These are phyloP conservation scores for Nicotiana knightiana DNA, from an alignment of 257 asterid genomes.

Conservation along the genomic window DNA sequence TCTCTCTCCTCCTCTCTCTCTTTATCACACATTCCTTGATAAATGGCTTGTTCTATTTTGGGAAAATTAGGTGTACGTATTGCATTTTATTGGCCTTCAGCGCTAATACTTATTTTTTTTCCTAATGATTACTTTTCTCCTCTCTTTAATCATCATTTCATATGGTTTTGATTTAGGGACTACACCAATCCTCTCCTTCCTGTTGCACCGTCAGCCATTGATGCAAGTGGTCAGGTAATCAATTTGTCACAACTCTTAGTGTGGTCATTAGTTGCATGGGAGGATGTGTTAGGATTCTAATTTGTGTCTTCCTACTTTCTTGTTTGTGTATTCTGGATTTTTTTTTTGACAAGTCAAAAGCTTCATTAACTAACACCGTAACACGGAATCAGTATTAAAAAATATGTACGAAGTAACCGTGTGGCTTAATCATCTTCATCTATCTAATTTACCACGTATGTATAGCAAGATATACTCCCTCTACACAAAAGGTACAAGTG, in stretches of 20 bases:
- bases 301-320: neutral
- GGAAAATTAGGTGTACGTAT: neutral
- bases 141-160: neutral
- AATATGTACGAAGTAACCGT: neutral
- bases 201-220: slow-evolving; percentile 93
- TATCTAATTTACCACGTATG: neutral
- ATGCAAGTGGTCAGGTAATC: slow-evolving; percentile 86
- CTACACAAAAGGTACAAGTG: neutral
- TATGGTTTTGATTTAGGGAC: slow-evolving; percentile 51
- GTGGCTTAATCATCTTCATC: neutral
- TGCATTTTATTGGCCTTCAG: neutral
- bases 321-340: neutral
- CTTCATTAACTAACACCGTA: neutral
- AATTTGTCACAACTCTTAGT: neutral
- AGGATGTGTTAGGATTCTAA: neutral
- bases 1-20: neutral
- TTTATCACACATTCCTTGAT: neutral
- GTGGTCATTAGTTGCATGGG: neutral
- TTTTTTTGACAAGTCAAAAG: neutral
- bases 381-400: neutral
- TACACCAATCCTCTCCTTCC: slow-evolving; percentile 88
- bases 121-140: neutral
- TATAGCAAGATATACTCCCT: neutral
- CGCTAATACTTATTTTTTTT: neutral
- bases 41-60: neutral